Conservation (phyloP, 2,329 filamentous ascomycete genomes). For the Cladosporium velox region DNA sequence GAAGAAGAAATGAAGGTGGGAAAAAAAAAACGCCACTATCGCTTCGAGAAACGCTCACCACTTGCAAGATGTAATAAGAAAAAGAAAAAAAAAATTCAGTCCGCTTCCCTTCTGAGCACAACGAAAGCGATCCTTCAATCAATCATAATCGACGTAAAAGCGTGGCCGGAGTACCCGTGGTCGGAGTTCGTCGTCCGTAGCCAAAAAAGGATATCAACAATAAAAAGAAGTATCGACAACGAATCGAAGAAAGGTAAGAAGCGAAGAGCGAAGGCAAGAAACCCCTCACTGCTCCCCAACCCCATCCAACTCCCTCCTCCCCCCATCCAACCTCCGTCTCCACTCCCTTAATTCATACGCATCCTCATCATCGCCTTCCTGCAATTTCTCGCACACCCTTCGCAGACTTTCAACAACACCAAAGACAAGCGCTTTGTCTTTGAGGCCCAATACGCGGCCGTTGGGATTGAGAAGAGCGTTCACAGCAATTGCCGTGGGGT, state of each 20-base stretch:
- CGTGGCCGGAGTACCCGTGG: neutral
- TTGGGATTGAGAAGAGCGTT: constrained; percentile 44
- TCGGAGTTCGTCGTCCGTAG: neutral
- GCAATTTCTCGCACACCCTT: constrained; percentile 54
- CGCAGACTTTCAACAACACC: constrained; percentile 56
- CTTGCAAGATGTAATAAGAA: no score
- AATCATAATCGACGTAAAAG: neutral
- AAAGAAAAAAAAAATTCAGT: no score
- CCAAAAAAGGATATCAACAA: no score
- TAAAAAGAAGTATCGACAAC: neutral
- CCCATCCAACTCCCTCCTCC: constrained; percentile 10
- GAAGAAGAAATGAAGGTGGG: no score
- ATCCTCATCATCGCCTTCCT: constrained; percentile 52
- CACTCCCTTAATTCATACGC: constrained; percentile 60
- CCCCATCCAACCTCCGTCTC: constrained; percentile 13
- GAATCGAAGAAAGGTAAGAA: neutral
- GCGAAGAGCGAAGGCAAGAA: neutral
- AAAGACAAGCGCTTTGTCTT: constrained; percentile 58
- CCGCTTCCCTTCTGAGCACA: no score
- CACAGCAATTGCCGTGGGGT: constrained; percentile 40
- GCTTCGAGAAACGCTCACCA: no score
- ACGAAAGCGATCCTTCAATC: no score
- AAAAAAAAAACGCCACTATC: no score
- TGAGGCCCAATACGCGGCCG: constrained; percentile 48
- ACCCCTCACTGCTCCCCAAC: neutral